Evolutionary conservation across 225 moss, liverwort and hornwort species (phyloP), one percentile per base, ranked within the genome.

Genomic region (Physcomitrium patens): DNA sequence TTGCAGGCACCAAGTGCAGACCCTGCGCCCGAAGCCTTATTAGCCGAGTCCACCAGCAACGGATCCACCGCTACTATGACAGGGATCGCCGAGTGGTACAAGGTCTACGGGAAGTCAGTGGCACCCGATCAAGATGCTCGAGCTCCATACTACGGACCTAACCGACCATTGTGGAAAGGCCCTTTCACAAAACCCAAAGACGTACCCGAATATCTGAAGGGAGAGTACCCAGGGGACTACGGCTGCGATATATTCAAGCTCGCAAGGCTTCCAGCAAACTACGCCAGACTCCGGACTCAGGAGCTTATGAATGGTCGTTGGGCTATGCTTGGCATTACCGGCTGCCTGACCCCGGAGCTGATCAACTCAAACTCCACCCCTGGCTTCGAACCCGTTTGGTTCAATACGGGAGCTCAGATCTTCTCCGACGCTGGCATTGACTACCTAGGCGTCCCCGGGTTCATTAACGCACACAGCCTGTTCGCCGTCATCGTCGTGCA

Each of bases 211-310:
- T 82, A 70, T 14, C 73, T 85, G 43, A 82, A 12, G 7, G 88
- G 88, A 3, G 85, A 89, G 74, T 85, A 78, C 17, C 78, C 85
- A 0, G 88, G 88, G 23, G 88, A 88, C 76, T 85, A 85, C 27
- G 88, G 88, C 19, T 82, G 82, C 76, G 85, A 85, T 75, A 79
- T 85, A 22, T 50, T 88, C 64, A 72, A 57, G 24, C 66, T 88
- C 15, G 80, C 65, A 48, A 77, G 80, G 12, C 57, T 80, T 12
- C 85, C 88, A 7, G 8, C 49, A 0, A 77, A 42, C 15, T 86
- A 51, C 55, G 62, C 65, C 0, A 72, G 63, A n/a, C 72, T 82
- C 4, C 82, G 85, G 16, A 63, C 79, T 0, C 76, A 76, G 74
- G 86, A 86, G 71, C 77, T 86, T 1, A 74, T 83, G 79, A 80